Evolutionary conservation across 345 rosid genomes (phyloP).

Genomic region (Linum trigynum): DNA sequence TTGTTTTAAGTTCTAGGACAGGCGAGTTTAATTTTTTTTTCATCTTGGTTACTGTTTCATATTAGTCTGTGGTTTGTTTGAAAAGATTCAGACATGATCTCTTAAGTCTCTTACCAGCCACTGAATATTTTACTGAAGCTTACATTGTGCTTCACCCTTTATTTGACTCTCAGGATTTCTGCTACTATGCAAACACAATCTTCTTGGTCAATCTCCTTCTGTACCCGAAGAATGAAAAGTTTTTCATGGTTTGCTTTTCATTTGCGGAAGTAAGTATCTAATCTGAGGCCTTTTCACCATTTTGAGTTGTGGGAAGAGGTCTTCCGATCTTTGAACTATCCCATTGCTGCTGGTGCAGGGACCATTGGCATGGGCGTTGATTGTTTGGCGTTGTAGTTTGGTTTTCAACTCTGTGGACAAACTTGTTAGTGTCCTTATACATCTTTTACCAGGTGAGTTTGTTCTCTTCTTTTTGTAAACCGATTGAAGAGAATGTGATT

Average conservation of each 20-base stretch:
- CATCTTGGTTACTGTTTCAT: neutral
- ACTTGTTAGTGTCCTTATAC: constrained; percentile 91
- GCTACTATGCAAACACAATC: constrained; percentile 94
- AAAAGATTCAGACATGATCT: neutral
- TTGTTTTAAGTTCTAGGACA: no score
- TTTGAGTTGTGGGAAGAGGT: constrained; percentile 11
- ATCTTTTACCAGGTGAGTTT: constrained; percentile 85
- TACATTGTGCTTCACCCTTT: neutral
- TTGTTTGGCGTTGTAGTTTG: constrained; percentile 96
- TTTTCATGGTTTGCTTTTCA: constrained; percentile 95
- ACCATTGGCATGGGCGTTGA: constrained; percentile 92
- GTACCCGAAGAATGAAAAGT: constrained; percentile 73
- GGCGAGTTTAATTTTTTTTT: no score
- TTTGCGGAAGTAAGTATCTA: constrained; percentile 71
- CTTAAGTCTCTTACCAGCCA: neutral
- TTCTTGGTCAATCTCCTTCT: constrained; percentile 81
- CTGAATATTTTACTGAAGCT: neutral
- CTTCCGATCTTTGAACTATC: constrained; percentile 3
- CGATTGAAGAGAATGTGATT: neutral
- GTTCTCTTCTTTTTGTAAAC: neutral
- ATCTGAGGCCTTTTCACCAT: constrained; percentile 1
- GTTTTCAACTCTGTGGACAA: constrained; percentile 93
- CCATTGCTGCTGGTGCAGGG: constrained; percentile 44
- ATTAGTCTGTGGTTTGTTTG: no score
- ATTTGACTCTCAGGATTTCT: constrained; percentile 60